Evolutionary conservation across 176 grass and related monocot genomes (phyloP).

Genomic region (Juncus inflexus): DNA sequence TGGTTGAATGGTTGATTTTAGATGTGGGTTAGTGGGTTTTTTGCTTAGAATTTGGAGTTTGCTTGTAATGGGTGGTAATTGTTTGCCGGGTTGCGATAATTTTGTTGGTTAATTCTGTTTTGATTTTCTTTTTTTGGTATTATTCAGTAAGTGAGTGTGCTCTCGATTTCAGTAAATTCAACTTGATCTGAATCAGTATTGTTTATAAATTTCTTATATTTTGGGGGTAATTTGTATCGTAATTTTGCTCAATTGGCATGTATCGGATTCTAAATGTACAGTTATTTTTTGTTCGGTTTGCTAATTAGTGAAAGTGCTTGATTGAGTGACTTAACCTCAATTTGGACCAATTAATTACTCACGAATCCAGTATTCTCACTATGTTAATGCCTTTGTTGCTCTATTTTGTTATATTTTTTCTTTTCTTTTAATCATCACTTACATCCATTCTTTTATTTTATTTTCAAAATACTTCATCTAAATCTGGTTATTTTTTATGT

Average conservation of each 20-base stretch:
- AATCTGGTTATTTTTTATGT: slow-evolving; percentile 37
- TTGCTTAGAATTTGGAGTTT: slow-evolving; percentile 6
- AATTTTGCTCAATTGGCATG: no score
- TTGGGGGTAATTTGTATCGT: no score
- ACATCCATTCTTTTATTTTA: slow-evolving; percentile 1
- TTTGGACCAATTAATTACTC: no score
- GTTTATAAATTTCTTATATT: no score
- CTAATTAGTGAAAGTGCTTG: no score
- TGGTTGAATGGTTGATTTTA: not conserved
- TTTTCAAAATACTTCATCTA: slow-evolving; percentile 3
- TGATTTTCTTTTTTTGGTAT: not conserved
- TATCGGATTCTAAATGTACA: no score
- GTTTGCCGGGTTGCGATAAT: not conserved
- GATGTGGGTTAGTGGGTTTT: not conserved
- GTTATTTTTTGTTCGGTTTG: no score
- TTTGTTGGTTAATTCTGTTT: not conserved
- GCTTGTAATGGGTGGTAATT: not conserved
- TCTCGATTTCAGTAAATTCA: no score
- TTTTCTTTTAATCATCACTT: slow-evolving; percentile 1
- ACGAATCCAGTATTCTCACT: no score
- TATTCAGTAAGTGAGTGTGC: not conserved
- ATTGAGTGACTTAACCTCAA: no score
- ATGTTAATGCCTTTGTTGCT: no score
- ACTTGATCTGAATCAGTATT: slow-evolving; percentile 2
- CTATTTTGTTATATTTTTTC: not conserved